phyloP scores from a whole-genome alignment of 805 yeast genomes.

The Zygosaccharomyces kombuchaensis region DNA sequence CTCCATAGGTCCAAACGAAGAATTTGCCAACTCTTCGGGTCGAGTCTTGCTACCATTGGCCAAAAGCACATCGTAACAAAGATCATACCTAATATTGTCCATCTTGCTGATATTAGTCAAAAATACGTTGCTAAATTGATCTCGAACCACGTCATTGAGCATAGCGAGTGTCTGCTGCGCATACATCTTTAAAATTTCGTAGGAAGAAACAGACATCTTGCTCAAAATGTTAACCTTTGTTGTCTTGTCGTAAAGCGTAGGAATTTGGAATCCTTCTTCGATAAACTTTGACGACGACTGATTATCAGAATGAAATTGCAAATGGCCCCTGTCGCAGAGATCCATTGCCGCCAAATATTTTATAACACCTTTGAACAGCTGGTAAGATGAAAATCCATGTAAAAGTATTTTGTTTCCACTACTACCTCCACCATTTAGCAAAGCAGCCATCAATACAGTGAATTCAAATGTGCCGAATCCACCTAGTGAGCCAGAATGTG shows the following conservation, averaged over 20 bases:
- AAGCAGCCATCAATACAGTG: slow-evolving; percentile 70
- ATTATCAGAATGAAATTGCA: slow-evolving; percentile 55
- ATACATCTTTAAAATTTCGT: slow-evolving; percentile 53
- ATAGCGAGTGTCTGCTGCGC: slow-evolving; percentile 65
- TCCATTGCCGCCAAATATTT: slow-evolving; percentile 80
- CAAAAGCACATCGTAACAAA: slow-evolving; percentile 46
- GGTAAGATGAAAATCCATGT: slow-evolving; percentile 89
- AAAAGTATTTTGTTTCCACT: slow-evolving; percentile 71
- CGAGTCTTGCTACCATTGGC: slow-evolving; percentile 34
- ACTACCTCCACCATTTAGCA: slow-evolving; percentile 77
- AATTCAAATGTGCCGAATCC: slow-evolving; percentile 96
- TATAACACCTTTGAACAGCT: slow-evolving; percentile 84
- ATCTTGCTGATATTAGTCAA: slow-evolving; percentile 51
- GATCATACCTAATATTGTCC: slow-evolving; percentile 61
- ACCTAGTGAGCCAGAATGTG: slow-evolving; percentile 46
- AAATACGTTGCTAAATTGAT: slow-evolving; percentile 76
- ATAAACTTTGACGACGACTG: slow-evolving; percentile 38
- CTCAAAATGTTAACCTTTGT: slow-evolving; percentile 76
- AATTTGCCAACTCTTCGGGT: slow-evolving; percentile 31
- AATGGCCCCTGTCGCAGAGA: slow-evolving; percentile 54
- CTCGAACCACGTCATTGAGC: slow-evolving; percentile 74
- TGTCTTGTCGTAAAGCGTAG: slow-evolving; percentile 71
- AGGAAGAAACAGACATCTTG: slow-evolving; percentile 71
- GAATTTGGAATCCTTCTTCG: slow-evolving; percentile 61
- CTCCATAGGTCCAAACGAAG: slow-evolving; percentile 61